Evolutionary conservation across 1,284 basidiomycete genomes (phyloP).

Genomic region (Pascua sp.): DNA sequence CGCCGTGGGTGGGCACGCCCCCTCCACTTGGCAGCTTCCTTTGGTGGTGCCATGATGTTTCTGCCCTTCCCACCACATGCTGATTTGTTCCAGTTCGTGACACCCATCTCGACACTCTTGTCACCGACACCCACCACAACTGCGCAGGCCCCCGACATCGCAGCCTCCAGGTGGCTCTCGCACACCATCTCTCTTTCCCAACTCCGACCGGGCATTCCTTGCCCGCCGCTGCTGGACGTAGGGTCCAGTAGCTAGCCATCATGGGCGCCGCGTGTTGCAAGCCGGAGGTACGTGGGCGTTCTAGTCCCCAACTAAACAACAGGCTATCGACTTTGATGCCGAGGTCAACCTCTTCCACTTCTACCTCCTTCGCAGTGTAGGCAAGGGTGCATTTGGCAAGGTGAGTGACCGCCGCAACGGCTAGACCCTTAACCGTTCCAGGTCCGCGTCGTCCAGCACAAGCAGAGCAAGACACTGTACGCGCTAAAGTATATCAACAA

Average conservation of each 20-base stretch:
- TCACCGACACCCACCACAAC: no score
- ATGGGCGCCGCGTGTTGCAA: constrained; percentile 57
- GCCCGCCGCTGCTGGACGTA: no score
- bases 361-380: constrained; percentile 85
- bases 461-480: constrained; percentile 89
- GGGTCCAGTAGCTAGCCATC: not conserved
- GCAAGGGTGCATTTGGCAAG: constrained; percentile 98
- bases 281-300: constrained; percentile 50
- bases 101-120: no score
- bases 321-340: constrained; percentile 97
- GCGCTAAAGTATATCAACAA: constrained; percentile 99
- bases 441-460: constrained; percentile 98
- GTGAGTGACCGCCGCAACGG: constrained; percentile 50
- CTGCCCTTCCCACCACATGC: no score
- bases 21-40: no score
- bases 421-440: constrained; percentile 41
- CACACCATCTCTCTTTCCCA: no score
- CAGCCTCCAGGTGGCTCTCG: no score
- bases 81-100: no score
- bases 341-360: constrained; percentile 98
- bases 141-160: no score
- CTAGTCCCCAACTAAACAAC: constrained; percentile 8
- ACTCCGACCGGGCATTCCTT: no score
- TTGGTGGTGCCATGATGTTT: no score
- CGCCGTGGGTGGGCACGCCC: no score